A percentile compares a stretch with the other conserved stretches of the same genome.
Conservation (phyloP, 768 basidiomycete genomes). For the Lactifluus volemus region DNA sequence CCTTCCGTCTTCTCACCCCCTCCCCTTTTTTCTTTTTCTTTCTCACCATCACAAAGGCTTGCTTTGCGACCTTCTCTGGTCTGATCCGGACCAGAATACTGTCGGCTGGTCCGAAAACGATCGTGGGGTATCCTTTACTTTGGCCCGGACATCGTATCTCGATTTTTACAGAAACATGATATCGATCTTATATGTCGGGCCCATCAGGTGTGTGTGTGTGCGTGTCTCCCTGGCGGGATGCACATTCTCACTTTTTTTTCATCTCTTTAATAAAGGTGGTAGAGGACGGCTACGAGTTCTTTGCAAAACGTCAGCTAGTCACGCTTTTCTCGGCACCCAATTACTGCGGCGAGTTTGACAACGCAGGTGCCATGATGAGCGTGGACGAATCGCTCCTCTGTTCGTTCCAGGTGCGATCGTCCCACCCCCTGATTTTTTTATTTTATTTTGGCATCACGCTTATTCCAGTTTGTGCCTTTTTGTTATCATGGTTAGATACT, state of each 20-base stretch:
- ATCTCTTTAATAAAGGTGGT: conserved; percentile 69
- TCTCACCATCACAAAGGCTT: conserved; percentile 44
- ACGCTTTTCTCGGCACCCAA: conserved; percentile 96
- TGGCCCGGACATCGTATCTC: conserved; percentile 95
- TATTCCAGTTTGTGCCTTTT: not conserved
- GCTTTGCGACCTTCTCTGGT: conserved; percentile 94
- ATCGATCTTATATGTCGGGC: conserved; percentile 98
- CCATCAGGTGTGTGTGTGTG: conserved; percentile 63
- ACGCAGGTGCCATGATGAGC: conserved; percentile 99
- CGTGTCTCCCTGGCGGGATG: not conserved
- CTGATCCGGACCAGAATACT: conserved; percentile 98
- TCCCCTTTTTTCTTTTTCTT: not conserved
- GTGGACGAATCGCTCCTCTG: conserved; percentile 95
- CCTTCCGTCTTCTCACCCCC: not conserved
- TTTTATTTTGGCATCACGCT: not conserved
- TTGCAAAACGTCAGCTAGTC: conserved; percentile 92
- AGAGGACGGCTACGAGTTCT: conserved; percentile 98
- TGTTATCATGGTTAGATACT: conserved; percentile 53
- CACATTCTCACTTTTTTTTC: not conserved
- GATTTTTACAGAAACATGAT: conserved; percentile 97
- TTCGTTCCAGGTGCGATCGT: conserved; percentile 77
- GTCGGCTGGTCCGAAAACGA: conserved; percentile 99
- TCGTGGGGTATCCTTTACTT: conserved; percentile 98
- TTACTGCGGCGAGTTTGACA: conserved; percentile 94
- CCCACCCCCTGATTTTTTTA: not conserved